Conservation (phyloP, 495 filamentous ascomycete genomes). For the Talaromyces adpressus region DNA sequence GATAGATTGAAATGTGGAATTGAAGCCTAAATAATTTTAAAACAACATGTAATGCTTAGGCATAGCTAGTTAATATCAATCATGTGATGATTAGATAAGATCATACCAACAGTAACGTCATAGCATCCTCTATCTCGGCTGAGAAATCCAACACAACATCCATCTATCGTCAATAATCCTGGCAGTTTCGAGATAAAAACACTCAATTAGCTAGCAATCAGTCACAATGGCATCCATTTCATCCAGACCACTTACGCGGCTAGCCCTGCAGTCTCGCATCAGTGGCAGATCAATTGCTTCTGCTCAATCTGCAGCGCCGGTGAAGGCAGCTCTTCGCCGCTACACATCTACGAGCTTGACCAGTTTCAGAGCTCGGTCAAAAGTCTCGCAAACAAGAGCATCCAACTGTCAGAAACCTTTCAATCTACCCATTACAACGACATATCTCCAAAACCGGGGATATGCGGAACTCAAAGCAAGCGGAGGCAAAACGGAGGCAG, state of each 20-base stretch:
- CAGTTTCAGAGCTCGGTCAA: background rate
- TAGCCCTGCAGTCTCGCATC: background rate
- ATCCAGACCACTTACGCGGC: background rate
- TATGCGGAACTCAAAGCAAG: constrained; percentile 5
- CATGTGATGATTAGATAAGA: constrained; percentile 5
- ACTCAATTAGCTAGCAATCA: background rate
- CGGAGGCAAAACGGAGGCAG: constrained; percentile 20
- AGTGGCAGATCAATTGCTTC: background rate
- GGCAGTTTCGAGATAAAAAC: background rate
- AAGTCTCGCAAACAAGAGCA: background rate
- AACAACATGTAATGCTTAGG: background rate
- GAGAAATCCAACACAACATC: background rate
- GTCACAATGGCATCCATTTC: background rate
- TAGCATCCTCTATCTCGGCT: background rate
- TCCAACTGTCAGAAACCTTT: background rate
- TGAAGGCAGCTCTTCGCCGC: background rate
- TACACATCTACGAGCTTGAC: background rate
- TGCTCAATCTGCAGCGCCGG: background rate
- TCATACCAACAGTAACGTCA: background rate
- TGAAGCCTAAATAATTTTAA: no score
- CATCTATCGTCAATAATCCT: background rate
- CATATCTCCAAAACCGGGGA: background rate
- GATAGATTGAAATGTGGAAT: no score
- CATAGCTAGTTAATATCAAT: background rate
- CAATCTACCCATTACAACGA: background rate